Conservation (phyloP, 2,329 filamentous ascomycete species). For the Colletotrichum truncatum region DNA sequence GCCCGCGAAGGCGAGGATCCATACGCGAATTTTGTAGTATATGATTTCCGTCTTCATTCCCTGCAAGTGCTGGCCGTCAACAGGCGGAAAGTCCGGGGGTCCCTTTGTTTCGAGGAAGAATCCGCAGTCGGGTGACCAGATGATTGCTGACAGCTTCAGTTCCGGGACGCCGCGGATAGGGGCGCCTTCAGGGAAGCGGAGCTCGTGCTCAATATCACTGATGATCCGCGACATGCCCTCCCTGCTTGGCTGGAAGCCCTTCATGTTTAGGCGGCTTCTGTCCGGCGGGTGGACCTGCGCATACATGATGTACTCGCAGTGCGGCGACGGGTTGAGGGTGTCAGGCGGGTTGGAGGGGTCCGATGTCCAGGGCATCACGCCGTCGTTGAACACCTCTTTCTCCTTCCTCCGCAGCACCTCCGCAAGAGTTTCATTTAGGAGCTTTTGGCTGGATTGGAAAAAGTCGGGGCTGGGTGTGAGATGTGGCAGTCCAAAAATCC, state of each 20-base stretch:
- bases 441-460: constrained; percentile 65
- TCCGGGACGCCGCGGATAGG: constrained; percentile 63
- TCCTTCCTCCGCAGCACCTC: constrained; percentile 74
- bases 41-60: constrained; percentile 71
- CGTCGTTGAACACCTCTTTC: constrained; percentile 61
- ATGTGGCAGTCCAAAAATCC: constrained; percentile 89
- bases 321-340: constrained; percentile 68
- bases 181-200: constrained; percentile 68
- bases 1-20: constrained; percentile 64
- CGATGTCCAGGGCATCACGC: constrained; percentile 80
- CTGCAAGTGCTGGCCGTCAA: constrained; percentile 63
- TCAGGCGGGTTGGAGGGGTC: constrained; percentile 70
- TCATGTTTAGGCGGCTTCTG: constrained; percentile 43
- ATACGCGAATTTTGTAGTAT: constrained; percentile 65
- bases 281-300: constrained; percentile 76
- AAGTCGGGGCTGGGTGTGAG: constrained; percentile 70
- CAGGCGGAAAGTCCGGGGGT: constrained; percentile 61
- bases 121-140: constrained; percentile 75
- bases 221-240: constrained; percentile 51
- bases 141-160: constrained; percentile 69
- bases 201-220: constrained; percentile 67
- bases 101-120: constrained; percentile 74
- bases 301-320: constrained; percentile 91
- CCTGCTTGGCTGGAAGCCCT: constrained; percentile 41
- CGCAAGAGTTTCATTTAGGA: constrained; percentile 79